Evolutionary conservation across 1,284 basidiomycete genomes (phyloP).

Genomic region (Papiliotrema fonsecae): DNA sequence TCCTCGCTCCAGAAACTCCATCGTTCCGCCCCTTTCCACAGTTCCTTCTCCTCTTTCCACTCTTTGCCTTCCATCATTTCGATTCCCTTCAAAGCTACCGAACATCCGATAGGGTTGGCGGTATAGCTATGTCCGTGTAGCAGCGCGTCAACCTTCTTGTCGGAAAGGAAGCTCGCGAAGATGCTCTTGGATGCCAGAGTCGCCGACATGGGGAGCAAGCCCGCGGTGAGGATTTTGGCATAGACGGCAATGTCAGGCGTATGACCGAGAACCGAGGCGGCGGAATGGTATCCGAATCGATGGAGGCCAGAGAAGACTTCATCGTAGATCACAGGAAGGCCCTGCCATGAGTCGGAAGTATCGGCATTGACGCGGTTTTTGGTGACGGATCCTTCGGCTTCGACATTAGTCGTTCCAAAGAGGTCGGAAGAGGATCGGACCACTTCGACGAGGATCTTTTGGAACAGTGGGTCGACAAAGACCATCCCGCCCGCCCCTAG

Average conservation of each 20-base stretch:
- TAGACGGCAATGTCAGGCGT: constrained; percentile 83
- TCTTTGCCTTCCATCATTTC: constrained; percentile 57
- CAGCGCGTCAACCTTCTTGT: constrained; percentile 72
- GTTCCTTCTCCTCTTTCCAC: constrained; percentile 57
- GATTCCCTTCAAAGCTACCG: constrained; percentile 79
- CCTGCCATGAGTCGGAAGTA: constrained; percentile 54
- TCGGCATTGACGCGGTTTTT: background rate
- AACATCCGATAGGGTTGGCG: constrained; percentile 85
- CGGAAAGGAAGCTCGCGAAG: constrained; percentile 73
- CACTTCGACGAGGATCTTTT: constrained; percentile 76
- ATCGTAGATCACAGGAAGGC: constrained; percentile 89
- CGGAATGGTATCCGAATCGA: constrained; percentile 70
- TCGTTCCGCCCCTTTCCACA: constrained; percentile 52
- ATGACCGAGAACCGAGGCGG: constrained; percentile 62
- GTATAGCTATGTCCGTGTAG: constrained; percentile 95
- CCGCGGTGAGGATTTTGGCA: constrained; percentile 92
- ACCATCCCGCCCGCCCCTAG: constrained; percentile 97
- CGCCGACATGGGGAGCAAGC: constrained; percentile 78
- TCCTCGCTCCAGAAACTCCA: constrained; percentile 87
- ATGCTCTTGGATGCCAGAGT: constrained; percentile 76
- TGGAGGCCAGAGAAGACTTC: constrained; percentile 93
- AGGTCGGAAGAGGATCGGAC: constrained; percentile 58
- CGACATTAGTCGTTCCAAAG: constrained; percentile 36
- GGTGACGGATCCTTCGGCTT: background rate
- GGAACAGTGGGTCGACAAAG: constrained; percentile 96